Evolutionary conservation across 2,329 filamentous ascomycete species (phyloP).

Genomic region (Bipolaris sorokiniana): DNA sequence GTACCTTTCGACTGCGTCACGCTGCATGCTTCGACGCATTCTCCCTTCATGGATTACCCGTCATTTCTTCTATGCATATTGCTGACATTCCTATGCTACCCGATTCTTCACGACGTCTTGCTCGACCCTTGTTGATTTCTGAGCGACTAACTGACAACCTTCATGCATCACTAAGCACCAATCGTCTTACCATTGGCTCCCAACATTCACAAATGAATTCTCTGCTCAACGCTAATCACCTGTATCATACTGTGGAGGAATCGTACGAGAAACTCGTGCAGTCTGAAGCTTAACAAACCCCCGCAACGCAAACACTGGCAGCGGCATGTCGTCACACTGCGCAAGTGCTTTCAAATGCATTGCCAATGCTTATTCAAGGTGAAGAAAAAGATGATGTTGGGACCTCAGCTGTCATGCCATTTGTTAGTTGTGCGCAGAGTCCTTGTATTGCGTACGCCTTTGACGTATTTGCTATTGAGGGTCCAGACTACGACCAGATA

Average conservation of each 20-base stretch:
- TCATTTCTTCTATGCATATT: constrained; percentile 6
- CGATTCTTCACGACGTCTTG: not conserved
- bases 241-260: not conserved
- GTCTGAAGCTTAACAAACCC: constrained; percentile 2
- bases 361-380: not conserved
- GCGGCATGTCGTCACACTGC: constrained; percentile 3
- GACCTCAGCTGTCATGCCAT: not conserved
- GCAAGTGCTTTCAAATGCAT: not conserved
- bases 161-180: constrained; percentile 23
- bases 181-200: constrained; percentile 3
- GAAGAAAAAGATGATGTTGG: not conserved
- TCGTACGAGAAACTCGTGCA: not conserved
- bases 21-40: constrained; percentile 5
- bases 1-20: not conserved
- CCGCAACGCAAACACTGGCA: not conserved
- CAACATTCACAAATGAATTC: not conserved
- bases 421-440: not conserved
- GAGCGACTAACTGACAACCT: constrained; percentile 14
- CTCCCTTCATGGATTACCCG: not conserved
- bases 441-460: not conserved
- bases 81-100: not conserved
- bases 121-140: constrained; percentile 9
- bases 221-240: not conserved
- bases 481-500: not conserved
- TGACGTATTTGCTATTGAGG: not conserved